Conservation (phyloP, 1,139 yeast species). For the Suhomyces yuchorum region DNA sequence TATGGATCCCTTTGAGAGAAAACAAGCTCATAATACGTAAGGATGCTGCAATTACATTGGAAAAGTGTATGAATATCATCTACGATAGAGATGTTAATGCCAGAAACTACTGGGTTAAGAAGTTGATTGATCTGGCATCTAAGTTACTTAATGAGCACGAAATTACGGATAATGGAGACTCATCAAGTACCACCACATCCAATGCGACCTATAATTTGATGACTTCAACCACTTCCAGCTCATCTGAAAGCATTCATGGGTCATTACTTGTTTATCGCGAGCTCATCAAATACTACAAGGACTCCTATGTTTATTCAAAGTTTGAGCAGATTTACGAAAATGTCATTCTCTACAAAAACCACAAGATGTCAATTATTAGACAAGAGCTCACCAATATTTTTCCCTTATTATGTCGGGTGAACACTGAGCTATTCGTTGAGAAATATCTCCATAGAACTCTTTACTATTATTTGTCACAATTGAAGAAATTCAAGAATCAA, state of each 20-base stretch:
- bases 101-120: slow-evolving; percentile 72
- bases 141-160: slow-evolving; percentile 35
- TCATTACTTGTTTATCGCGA: slow-evolving; percentile 82
- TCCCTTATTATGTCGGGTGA: slow-evolving; percentile 81
- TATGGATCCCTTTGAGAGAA: slow-evolving; percentile 88
- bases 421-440: slow-evolving; percentile 75
- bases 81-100: slow-evolving; percentile 76
- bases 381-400: slow-evolving; percentile 80
- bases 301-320: slow-evolving; percentile 48
- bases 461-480: slow-evolving; percentile 73
- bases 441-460: slow-evolving; percentile 80
- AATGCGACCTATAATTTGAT: slow-evolving; percentile 29
- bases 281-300: slow-evolving; percentile 67
- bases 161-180: slow-evolving; percentile 10
- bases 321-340: slow-evolving; percentile 80
- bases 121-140: slow-evolving; percentile 64
- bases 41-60: slow-evolving; percentile 83
- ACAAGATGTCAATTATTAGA: slow-evolving; percentile 72
- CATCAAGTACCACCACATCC: slow-evolving; percentile 17
- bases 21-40: slow-evolving; percentile 70
- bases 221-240: slow-evolving; percentile 29
- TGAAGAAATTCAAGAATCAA: slow-evolving; percentile 63
- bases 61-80: slow-evolving; percentile 75
- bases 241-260: slow-evolving; percentile 81
- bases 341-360: slow-evolving; percentile 73